Percentiles rank a stretch among this genome's conserved stretches.
These are phyloP conservation scores for Suillus subluteus DNA, from an alignment of 768 basidiomycete genomes.

Conservation along the genomic window DNA sequence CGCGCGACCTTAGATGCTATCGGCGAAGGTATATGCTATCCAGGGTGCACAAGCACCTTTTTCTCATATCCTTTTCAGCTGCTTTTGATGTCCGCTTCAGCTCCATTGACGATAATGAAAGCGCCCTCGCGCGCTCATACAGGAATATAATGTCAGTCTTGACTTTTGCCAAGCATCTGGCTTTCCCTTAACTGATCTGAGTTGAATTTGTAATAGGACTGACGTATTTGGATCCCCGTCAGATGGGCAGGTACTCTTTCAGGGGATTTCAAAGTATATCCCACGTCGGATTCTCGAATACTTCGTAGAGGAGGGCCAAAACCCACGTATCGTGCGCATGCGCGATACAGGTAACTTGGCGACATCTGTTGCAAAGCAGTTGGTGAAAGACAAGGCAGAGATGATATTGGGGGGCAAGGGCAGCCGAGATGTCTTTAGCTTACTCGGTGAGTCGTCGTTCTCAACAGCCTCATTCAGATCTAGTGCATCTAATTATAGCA, in stretches of 20 bases:
- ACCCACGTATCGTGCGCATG: conserved; percentile 18
- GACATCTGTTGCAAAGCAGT: conserved; percentile 10
- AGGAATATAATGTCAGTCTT: conserved; percentile 11
- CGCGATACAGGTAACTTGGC: conserved; percentile 4
- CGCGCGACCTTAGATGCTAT: conserved; percentile 54
- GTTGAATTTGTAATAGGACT: conserved; percentile 7
- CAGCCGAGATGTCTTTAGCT: conserved; percentile 23
- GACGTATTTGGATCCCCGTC: conserved; percentile 17
- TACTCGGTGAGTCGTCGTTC: conserved; percentile 39
- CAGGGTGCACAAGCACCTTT: not conserved
- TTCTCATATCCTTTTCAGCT: conserved; percentile 26
- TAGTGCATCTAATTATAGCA: not conserved
- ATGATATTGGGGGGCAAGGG: conserved; percentile 12
- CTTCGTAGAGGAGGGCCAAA: conserved; percentile 33
- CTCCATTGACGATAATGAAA: conserved; percentile 32
- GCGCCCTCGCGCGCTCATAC: conserved; percentile 13
- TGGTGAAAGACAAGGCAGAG: conserved; percentile 21
- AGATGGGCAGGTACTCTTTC: conserved; percentile 29
- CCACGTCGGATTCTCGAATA: conserved; percentile 38
- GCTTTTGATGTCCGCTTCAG: conserved; percentile 56
- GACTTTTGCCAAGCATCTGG: not conserved
- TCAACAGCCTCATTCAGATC: not conserved
- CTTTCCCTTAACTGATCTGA: not conserved
- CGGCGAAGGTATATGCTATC: conserved; percentile 42
- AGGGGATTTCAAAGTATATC: conserved; percentile 34